A percentile compares a stretch with the other conserved stretches of the same genome.
Conservation (phyloP, 805 yeast species). For the Wickerhamomyces bisporus region DNA sequence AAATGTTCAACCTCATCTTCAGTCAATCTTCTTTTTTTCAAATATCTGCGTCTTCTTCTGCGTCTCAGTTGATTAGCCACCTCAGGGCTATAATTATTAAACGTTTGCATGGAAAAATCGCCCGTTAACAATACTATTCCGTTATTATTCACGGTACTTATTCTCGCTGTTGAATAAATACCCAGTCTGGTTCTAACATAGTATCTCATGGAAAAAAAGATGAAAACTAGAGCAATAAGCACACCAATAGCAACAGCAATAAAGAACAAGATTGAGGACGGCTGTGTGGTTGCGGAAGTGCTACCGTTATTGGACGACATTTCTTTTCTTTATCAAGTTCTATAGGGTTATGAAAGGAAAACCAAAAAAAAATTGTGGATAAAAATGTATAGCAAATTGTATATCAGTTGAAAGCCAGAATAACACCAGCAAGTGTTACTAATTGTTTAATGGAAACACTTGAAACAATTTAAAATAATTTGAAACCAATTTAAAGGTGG, state of each 20-base stretch:
- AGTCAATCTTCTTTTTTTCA: constrained; percentile 46
- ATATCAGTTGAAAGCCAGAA: too few species aligned
- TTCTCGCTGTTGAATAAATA: constrained; percentile 30
- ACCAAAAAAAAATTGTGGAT: too few species aligned
- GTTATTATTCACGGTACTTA: constrained; percentile 11
- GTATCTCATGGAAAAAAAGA: constrained; percentile 58
- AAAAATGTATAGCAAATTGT: too few species aligned
- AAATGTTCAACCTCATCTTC: constrained; percentile 53
- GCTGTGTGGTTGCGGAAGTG: constrained; percentile 26
- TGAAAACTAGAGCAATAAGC: constrained; percentile 47
- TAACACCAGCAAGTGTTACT: too few species aligned
- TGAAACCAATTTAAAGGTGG: too few species aligned
- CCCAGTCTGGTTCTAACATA: constrained; percentile 55
- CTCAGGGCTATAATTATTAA: constrained; percentile 15
- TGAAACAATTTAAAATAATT: too few species aligned
- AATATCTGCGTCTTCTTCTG: constrained; percentile 37
- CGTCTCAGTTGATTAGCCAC: constrained; percentile 13
- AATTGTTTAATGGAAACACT: too few species aligned
- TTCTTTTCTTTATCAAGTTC: neutral
- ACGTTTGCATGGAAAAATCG: constrained; percentile 21
- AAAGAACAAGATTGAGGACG: constrained; percentile 60
- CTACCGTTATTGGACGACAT: neutral
- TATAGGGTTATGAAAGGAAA: neutral
- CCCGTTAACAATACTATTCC: constrained; percentile 18
- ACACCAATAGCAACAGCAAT: constrained; percentile 60